Percentiles rank a stretch among this genome's conserved stretches.
phyloP scores from a whole-genome alignment of 1,284 basidiomycete species.

The Thelephora terrestris region DNA sequence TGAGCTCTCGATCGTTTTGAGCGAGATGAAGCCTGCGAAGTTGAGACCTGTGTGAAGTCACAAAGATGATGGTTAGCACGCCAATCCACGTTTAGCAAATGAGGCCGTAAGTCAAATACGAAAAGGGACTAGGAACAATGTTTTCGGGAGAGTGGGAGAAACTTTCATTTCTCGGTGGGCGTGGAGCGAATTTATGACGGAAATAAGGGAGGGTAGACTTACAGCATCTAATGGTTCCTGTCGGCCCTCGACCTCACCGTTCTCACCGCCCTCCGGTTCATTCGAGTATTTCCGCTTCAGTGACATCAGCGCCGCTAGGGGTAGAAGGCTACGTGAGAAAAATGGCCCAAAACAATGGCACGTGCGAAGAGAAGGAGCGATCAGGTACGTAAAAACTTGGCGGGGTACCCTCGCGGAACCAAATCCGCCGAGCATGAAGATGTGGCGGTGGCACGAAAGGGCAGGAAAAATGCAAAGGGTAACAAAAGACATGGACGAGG shows the following conservation, averaged over 20 bases:
- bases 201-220: too few relatives aligned
- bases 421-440: constrained; percentile 24
- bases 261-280: neutral
- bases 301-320: neutral
- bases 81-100: constrained; percentile 4
- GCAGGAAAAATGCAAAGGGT: constrained; percentile 3
- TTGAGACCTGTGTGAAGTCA: too few relatives aligned
- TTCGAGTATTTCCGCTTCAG: neutral
- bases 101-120: too few relatives aligned
- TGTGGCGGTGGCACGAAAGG: constrained; percentile 7
- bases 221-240: too few relatives aligned
- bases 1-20: too few relatives aligned
- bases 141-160: too few relatives aligned
- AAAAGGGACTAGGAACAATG: constrained; percentile 4
- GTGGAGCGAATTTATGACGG: too few relatives aligned
- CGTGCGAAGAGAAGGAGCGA: constrained; percentile 18
- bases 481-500: constrained; percentile 4
- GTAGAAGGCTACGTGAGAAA: constrained; percentile 1
- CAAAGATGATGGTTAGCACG: too few relatives aligned
- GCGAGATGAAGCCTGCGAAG: too few relatives aligned
- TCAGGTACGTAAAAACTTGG: constrained; percentile 36
- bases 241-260: too few relatives aligned
- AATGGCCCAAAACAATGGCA: constrained; percentile 2
- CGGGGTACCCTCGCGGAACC: constrained; percentile 33
- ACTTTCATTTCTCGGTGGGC: too few relatives aligned